These are phyloP conservation scores for Collybia mongolica DNA, from an alignment of 768 basidiomycete species.

Conservation along the genomic window DNA sequence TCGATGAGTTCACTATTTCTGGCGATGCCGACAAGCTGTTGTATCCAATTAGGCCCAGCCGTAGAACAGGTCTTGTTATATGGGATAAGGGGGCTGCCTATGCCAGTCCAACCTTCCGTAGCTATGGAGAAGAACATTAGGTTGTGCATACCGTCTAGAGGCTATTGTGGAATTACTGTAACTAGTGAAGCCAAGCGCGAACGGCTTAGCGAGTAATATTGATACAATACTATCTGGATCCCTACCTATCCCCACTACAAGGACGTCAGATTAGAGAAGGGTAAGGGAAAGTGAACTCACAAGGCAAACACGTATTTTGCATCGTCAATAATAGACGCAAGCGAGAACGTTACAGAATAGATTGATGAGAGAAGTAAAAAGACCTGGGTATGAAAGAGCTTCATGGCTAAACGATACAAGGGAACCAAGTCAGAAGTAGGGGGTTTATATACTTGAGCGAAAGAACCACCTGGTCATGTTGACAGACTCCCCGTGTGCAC, in stretches of 20 bases:
- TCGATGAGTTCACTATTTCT: slow-evolving; percentile 11
- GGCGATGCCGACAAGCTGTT: slow-evolving; percentile 13
- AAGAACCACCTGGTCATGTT: too few relatives aligned
- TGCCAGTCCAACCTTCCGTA: slow-evolving; percentile 17
- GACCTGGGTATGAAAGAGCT: too few relatives aligned
- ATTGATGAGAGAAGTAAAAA: too few relatives aligned
- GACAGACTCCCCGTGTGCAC: too few relatives aligned
- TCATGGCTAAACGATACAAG: too few relatives aligned
- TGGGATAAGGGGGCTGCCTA: slow-evolving; percentile 15
- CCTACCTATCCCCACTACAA: slow-evolving; percentile 14
- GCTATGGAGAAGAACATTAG: slow-evolving; percentile 5
- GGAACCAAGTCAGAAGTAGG: too few relatives aligned
- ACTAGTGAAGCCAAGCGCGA: background rate
- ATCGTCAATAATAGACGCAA: slow-evolving; percentile 6
- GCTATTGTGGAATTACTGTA: slow-evolving; percentile 4
- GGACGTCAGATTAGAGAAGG: background rate
- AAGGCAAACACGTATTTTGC: slow-evolving; percentile 13
- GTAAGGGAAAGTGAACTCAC: slow-evolving; percentile 2
- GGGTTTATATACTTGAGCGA: too few relatives aligned
- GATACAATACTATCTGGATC: background rate
- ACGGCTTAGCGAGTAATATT: background rate
- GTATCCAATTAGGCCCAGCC: slow-evolving; percentile 20
- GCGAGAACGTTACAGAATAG: background rate
- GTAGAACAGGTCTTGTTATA: slow-evolving; percentile 13
- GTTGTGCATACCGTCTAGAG: background rate